Percentiles rank a stretch among this genome's conserved stretches.
Conservation (phyloP, 192 early-diverging fungal species). For the Backusella mclennaniae region DNA sequence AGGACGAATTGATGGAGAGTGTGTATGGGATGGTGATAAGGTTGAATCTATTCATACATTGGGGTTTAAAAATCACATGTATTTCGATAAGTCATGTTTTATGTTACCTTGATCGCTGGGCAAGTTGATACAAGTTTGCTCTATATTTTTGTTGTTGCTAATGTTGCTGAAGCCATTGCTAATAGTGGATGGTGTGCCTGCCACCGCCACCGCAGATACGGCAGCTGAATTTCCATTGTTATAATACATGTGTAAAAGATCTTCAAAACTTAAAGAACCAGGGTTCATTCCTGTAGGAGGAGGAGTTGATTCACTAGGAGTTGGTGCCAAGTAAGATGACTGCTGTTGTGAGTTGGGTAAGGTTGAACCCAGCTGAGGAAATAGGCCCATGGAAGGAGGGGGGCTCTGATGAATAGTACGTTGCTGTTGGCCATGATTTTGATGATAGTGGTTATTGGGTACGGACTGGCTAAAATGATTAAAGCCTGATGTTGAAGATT, state of each 20-base stretch:
- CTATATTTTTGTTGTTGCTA: background rate
- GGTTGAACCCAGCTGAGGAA: constrained; percentile 10
- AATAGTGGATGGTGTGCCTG: background rate
- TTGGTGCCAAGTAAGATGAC: background rate
- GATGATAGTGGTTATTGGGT: background rate
- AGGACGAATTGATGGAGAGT: background rate
- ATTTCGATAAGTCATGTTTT: too few relatives aligned
- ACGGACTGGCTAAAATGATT: constrained; percentile 15
- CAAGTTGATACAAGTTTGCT: background rate
- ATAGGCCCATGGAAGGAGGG: background rate
- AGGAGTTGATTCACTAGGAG: constrained; percentile 5
- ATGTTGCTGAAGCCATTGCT: background rate
- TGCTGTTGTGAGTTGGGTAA: constrained; percentile 5
- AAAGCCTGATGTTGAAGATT: background rate
- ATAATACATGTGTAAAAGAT: constrained; percentile 22
- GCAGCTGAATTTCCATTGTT: constrained; percentile 5
- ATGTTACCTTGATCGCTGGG: background rate
- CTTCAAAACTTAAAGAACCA: constrained; percentile 24
- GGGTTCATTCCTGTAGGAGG: constrained; percentile 3
- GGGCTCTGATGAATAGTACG: background rate
- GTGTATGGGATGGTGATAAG: background rate
- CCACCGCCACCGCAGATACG: background rate
- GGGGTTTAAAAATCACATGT: too few relatives aligned
- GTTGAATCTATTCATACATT: background rate
- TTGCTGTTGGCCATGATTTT: background rate